Conservation (phyloP, 2,329 filamentous ascomycete species). For the Ascochyta rabiei region DNA sequence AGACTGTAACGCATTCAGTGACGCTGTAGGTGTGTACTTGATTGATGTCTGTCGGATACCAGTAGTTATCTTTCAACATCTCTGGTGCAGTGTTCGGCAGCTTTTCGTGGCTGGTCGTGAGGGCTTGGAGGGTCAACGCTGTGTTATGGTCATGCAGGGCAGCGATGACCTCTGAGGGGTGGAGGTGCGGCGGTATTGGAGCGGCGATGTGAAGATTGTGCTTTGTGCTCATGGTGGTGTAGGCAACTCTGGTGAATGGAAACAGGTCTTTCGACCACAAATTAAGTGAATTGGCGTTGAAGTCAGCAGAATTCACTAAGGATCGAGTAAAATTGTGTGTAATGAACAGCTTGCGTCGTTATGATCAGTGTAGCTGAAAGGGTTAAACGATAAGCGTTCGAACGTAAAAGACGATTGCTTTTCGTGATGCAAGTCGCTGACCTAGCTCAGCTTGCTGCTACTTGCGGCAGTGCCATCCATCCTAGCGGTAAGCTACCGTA, state of each 20-base stretch:
- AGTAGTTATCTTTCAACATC: conserved; percentile 43
- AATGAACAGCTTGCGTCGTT: not conserved
- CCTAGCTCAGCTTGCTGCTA: conserved; percentile 9
- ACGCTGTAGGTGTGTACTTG: conserved; percentile 39
- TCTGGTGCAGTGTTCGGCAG: conserved; percentile 29
- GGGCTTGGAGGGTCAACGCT: conserved; percentile 41
- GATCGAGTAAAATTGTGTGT: not conserved
- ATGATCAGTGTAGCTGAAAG: no score
- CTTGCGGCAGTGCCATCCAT: not conserved
- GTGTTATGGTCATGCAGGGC: conserved; percentile 46
- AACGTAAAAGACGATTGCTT: not conserved
- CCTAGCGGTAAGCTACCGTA: not conserved
- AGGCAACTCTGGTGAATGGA: not conserved
- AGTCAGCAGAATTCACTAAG: not conserved
- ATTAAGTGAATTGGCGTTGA: not conserved
- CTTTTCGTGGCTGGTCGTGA: conserved; percentile 38
- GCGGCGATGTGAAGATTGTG: conserved; percentile 41
- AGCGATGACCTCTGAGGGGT: conserved; percentile 32
- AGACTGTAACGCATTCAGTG: conserved; percentile 36
- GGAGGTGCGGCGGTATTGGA: conserved; percentile 35
- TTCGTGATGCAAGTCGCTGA: conserved; percentile 4
- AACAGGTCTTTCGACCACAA: not conserved
- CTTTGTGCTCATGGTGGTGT: conserved; percentile 32
- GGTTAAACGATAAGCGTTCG: not conserved
- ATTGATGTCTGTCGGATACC: conserved; percentile 40